phyloP scores from a whole-genome alignment of 495 filamentous ascomycete species.

The Aspergillus conjunctus region DNA sequence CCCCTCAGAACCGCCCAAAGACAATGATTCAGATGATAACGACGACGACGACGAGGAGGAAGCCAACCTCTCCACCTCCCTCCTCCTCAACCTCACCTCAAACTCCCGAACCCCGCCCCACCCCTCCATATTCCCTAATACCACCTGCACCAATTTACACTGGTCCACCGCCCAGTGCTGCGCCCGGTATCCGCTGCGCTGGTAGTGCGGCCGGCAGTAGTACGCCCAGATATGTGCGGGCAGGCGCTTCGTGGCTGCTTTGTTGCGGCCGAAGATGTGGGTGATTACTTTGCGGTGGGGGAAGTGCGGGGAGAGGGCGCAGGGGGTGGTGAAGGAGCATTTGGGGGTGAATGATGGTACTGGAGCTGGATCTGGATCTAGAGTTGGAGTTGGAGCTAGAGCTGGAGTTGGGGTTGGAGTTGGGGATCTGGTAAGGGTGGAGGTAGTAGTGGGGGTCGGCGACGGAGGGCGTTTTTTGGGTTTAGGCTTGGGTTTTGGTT shows the following conservation, averaged over 20 bases:
- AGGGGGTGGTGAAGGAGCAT: slow-evolving; percentile 14
- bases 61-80: slow-evolving; percentile 20
- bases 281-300: slow-evolving; percentile 72
- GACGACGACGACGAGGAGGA: neutral
- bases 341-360: neutral
- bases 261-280: slow-evolving; percentile 89
- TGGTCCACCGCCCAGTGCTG: slow-evolving; percentile 62
- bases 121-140: slow-evolving; percentile 57
- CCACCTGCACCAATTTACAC: slow-evolving; percentile 57
- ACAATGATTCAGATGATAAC: neutral
- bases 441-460: slow-evolving; percentile 42
- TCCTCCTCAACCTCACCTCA: slow-evolving; percentile 31
- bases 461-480: neutral
- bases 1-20: neutral
- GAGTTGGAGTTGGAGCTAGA: neutral
- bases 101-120: slow-evolving; percentile 58
- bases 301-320: neutral
- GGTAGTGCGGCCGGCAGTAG: slow-evolving; percentile 84
- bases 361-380: neutral
- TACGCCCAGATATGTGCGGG: slow-evolving; percentile 67
- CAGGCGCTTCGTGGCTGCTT: slow-evolving; percentile 68
- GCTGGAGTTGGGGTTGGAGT: neutral
- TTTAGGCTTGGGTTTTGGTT: no score
- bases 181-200: slow-evolving; percentile 68
- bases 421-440: neutral